phyloP scores from a whole-genome alignment of 371 early-diverging fungal species.

The Rhizopus microsporus region DNA sequence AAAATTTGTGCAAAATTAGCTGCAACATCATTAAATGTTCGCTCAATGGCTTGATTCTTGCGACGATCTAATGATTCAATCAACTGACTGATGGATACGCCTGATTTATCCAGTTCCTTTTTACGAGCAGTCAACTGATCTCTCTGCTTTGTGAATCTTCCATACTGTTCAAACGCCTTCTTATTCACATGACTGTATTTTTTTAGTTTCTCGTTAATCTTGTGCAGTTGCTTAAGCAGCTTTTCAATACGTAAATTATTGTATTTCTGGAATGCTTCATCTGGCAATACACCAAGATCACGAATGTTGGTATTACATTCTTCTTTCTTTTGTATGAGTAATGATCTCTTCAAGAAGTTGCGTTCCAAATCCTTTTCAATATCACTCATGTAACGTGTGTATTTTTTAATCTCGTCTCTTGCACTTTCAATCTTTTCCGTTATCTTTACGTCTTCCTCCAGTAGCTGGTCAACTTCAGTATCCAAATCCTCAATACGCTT shows the following conservation, averaged over 20 bases:
- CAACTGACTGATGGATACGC: constrained; percentile 80
- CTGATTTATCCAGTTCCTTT: constrained; percentile 84
- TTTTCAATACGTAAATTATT: constrained; percentile 47
- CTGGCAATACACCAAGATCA: constrained; percentile 95
- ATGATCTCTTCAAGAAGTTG: constrained; percentile 74
- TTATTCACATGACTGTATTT: constrained; percentile 95
- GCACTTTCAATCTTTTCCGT: constrained; percentile 54
- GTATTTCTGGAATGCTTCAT: constrained; percentile 87
- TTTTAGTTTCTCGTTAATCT: constrained; percentile 82
- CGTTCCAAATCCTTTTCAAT: constrained; percentile 74
- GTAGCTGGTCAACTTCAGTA: constrained; percentile 35
- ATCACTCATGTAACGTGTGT: constrained; percentile 14
- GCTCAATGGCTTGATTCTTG: constrained; percentile 96
- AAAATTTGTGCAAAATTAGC: constrained; percentile 87
- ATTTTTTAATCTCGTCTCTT: constrained; percentile 23
- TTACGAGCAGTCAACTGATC: constrained; percentile 82
- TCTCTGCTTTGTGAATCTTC: constrained; percentile 88
- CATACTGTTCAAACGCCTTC: constrained; percentile 96
- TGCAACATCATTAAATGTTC: constrained; percentile 93
- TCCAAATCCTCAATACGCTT: constrained; percentile 44
- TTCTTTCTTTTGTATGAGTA: constrained; percentile 84
- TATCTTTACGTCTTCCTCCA: constrained; percentile 41
- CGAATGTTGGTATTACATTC: constrained; percentile 86
- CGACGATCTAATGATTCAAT: constrained; percentile 90
- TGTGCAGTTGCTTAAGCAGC: constrained; percentile 76